These are phyloP conservation scores for Cryptosporidium ryanae DNA, from an alignment of 169 alveolate species.

Conservation along the genomic window DNA sequence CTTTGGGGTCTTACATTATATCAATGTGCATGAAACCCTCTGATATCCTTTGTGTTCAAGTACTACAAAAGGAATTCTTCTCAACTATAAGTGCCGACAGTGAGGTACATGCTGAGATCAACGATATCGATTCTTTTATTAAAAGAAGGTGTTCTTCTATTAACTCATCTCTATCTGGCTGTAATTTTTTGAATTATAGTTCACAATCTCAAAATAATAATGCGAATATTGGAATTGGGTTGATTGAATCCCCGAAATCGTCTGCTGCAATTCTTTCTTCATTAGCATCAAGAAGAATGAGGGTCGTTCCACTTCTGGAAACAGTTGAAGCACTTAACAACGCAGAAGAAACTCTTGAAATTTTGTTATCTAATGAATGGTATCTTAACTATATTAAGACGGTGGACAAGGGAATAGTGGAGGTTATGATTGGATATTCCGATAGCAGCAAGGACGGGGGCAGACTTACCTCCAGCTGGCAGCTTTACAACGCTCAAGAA, in stretches of 20 bases:
- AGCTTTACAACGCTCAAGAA: slow-evolving; percentile 84
- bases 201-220: neutral
- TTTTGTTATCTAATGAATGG: slow-evolving; percentile 82
- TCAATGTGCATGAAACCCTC: slow-evolving; percentile 87
- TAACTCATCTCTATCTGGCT: neutral
- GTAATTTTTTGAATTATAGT: neutral
- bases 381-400: slow-evolving; percentile 80
- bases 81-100: slow-evolving; percentile 73
- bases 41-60: slow-evolving; percentile 84
- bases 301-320: slow-evolving; percentile 87
- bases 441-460: slow-evolving; percentile 90
- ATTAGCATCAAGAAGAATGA: slow-evolving; percentile 67
- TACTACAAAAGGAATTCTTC: slow-evolving; percentile 77
- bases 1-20: slow-evolving; percentile 84
- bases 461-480: slow-evolving; percentile 87
- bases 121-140: slow-evolving; percentile 28
- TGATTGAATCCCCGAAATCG: slow-evolving; percentile 44
- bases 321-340: slow-evolving; percentile 83
- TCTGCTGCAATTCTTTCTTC: slow-evolving; percentile 62
- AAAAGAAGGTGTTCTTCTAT: slow-evolving; percentile 16
- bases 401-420: slow-evolving; percentile 79
- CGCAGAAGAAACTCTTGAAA: slow-evolving; percentile 82
- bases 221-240: neutral
- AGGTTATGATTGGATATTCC: slow-evolving; percentile 88
- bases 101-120: slow-evolving; percentile 59